These are phyloP conservation scores for Calocybe cyanea DNA, from an alignment of 768 basidiomycete species.

Conservation along the genomic window DNA sequence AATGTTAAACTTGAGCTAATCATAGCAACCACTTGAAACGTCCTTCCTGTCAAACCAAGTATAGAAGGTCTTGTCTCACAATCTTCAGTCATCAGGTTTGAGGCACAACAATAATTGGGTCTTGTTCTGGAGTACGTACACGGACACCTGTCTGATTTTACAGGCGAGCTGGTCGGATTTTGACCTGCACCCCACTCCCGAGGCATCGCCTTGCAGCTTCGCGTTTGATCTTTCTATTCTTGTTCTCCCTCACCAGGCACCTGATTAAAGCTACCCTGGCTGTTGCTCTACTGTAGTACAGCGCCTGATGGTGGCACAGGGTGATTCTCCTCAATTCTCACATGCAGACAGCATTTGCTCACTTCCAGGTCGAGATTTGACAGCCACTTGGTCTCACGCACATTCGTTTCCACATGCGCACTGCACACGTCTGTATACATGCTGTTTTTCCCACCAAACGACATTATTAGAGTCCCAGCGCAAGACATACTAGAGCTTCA, in stretches of 20 bases:
- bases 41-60: neutral
- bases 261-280: constrained; percentile 58
- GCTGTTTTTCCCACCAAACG: constrained; percentile 46
- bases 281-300: constrained; percentile 67
- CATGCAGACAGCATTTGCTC: neutral
- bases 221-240: neutral
- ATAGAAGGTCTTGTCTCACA: constrained; percentile 7
- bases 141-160: too few relatives aligned
- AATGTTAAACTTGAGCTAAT: too few relatives aligned
- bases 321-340: constrained; percentile 27
- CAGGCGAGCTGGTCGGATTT: too few relatives aligned
- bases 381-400: constrained; percentile 55
- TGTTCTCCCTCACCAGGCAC: constrained; percentile 4
- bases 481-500: constrained; percentile 64
- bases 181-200: too few relatives aligned
- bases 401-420: constrained; percentile 57
- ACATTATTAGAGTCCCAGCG: constrained; percentile 23
- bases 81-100: too few relatives aligned
- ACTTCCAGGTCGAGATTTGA: constrained; percentile 1
- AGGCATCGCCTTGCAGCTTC: neutral
- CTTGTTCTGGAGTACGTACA: too few relatives aligned
- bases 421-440: constrained; percentile 55
- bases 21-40: too few relatives aligned
- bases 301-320: constrained; percentile 66
- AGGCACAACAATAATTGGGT: too few relatives aligned